Percentiles rank a stretch among this genome's conserved stretches.
Evolutionary conservation across 2,329 filamentous ascomycete species (phyloP).

Genomic region (Talaromyces sp.): DNA sequence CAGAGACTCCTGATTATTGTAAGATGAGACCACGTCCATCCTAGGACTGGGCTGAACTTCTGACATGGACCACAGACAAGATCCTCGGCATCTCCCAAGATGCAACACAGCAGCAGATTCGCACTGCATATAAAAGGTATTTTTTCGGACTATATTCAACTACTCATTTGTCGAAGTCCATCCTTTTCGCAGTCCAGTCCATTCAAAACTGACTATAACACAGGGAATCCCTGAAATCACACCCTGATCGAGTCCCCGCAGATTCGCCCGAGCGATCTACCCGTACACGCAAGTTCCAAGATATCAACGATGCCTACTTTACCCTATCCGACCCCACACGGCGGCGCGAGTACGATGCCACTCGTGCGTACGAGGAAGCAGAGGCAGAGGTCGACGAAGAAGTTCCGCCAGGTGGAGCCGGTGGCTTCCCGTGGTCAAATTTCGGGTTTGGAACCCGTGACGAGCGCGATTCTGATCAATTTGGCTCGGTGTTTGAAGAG

Average conservation of each 20-base stretch:
- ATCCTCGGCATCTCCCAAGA: slow-evolving; percentile 73
- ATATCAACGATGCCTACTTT: slow-evolving; percentile 92
- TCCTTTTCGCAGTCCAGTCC: background rate
- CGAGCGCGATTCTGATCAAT: slow-evolving; percentile 68
- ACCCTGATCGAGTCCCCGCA: slow-evolving; percentile 84
- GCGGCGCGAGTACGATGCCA: slow-evolving; percentile 80
- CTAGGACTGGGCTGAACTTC: slow-evolving; percentile 3
- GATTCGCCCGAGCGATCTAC: slow-evolving; percentile 79
- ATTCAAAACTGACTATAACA: slow-evolving; percentile 12
- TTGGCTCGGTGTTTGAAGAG: slow-evolving; percentile 84
- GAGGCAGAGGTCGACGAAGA: slow-evolving; percentile 54
- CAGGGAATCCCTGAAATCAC: slow-evolving; percentile 85
- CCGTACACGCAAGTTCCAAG: slow-evolving; percentile 86
- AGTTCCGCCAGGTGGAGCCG: slow-evolving; percentile 46
- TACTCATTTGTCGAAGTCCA: background rate
- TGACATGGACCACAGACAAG: slow-evolving; percentile 57
- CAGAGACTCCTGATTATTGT: slow-evolving; percentile 46
- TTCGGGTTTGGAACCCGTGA: slow-evolving; percentile 59
- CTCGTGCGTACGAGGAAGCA: slow-evolving; percentile 57
- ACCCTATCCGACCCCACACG: slow-evolving; percentile 79
- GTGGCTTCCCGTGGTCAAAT: slow-evolving; percentile 75
- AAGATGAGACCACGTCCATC: slow-evolving; percentile 27
- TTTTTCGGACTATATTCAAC: background rate
- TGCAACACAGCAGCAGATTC: slow-evolving; percentile 80
- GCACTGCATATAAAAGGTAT: slow-evolving; percentile 91